These are phyloP conservation scores for Fusarium sp. DNA, from an alignment of 2,329 filamentous ascomycete genomes.

Conservation along the genomic window DNA sequence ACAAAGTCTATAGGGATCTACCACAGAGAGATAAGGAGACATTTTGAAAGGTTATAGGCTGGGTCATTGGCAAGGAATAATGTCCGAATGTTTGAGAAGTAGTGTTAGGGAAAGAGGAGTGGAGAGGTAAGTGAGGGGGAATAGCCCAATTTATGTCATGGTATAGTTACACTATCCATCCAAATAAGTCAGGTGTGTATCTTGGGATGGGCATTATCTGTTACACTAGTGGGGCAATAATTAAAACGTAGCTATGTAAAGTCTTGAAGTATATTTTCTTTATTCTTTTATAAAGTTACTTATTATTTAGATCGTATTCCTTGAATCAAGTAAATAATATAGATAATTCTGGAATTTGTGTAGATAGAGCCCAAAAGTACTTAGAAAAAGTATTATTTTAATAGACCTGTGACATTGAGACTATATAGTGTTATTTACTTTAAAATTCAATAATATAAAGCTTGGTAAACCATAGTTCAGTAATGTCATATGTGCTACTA, in stretches of 20 bases:
- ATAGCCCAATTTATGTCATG: background rate
- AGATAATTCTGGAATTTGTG: too few species aligned
- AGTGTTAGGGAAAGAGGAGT: background rate
- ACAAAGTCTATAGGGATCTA: background rate
- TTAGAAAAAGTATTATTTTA: too few species aligned
- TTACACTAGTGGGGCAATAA: background rate
- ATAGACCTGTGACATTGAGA: background rate
- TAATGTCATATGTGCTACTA: background rate
- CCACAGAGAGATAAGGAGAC: rapidly evolving
- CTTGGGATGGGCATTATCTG: background rate
- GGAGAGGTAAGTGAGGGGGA: background rate
- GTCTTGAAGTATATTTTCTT: too few species aligned
- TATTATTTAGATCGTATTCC: too few species aligned
- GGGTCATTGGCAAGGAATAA: too few species aligned
- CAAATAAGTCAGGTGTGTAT: background rate
- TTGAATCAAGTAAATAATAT: too few species aligned
- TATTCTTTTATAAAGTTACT: too few species aligned
- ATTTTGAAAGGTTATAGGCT: background rate
- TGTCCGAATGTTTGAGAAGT: background rate
- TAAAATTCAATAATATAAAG: background rate
- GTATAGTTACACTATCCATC: background rate
- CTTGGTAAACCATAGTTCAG: background rate
- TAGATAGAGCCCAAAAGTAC: too few species aligned
- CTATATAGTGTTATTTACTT: background rate
- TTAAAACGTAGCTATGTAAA: background rate